These are phyloP conservation scores for Tulasnella sp. DNA, from an alignment of 768 basidiomycete genomes.

Conservation along the genomic window DNA sequence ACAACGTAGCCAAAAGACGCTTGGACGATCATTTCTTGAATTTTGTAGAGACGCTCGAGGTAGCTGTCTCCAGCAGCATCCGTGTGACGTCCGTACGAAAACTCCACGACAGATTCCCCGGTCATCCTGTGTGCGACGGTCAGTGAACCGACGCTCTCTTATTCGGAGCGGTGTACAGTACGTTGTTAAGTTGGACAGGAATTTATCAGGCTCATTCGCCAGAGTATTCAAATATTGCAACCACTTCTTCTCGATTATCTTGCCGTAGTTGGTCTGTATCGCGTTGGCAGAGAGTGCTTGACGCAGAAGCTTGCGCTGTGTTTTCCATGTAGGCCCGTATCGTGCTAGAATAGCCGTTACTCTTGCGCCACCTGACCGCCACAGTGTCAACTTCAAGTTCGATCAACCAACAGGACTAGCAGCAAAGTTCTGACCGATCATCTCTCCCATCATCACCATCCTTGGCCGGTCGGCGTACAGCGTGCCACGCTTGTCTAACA, in stretches of 20 bases:
- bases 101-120: background rate
- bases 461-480: conserved; percentile 37
- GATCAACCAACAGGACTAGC: background rate
- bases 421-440: background rate
- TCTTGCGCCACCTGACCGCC: background rate
- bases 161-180: background rate
- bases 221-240: background rate
- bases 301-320: background rate
- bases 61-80: background rate
- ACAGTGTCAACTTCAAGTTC: background rate
- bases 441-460: conserved; percentile 34
- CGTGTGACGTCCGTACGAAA: background rate
- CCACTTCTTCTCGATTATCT: background rate
- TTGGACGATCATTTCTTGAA: conserved; percentile 23
- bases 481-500: conserved; percentile 36
- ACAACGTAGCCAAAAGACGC: conserved; percentile 24
- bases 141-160: background rate
- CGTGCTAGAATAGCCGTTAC: background rate
- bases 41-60: background rate
- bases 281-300: conserved; percentile 8
- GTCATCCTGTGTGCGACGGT: background rate
- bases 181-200: background rate
- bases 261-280: background rate
- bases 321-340: conserved; percentile 1
- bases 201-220: background rate